Conservation (phyloP, 257 asterid genomes). For the Nicotiana tabacum region DNA sequence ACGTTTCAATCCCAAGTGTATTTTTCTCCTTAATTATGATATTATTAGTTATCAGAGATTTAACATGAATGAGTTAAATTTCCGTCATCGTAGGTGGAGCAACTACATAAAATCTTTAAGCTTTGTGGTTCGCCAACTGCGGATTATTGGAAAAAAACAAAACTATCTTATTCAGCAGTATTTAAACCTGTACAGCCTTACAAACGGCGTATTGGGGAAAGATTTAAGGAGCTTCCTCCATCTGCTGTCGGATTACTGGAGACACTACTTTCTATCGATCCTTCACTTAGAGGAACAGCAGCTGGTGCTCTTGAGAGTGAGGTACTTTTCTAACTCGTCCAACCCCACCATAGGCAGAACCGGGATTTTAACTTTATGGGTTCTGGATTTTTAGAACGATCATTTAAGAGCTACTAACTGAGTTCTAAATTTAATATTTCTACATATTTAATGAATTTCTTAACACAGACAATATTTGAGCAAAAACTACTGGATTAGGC, state of each 20-base stretch:
- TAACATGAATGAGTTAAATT: neutral
- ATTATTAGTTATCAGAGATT: neutral
- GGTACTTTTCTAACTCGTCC: constrained; percentile 21
- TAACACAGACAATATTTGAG: too few relatives aligned
- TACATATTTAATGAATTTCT: too few relatives aligned
- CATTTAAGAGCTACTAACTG: too few relatives aligned
- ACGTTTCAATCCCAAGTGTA: neutral
- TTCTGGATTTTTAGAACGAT: too few relatives aligned
- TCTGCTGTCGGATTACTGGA: constrained; percentile 36
- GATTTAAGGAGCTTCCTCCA: constrained; percentile 40
- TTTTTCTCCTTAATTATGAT: neutral
- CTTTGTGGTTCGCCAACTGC: constrained; percentile 67
- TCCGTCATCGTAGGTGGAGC: constrained; percentile 43
- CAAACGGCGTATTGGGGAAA: constrained; percentile 36
- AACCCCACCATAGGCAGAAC: neutral
- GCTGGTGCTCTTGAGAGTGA: constrained; percentile 45
- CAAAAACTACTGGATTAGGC: too few relatives aligned
- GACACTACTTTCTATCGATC: constrained; percentile 48
- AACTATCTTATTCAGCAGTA: constrained; percentile 39
- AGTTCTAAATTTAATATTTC: too few relatives aligned
- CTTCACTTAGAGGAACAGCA: constrained; percentile 48
- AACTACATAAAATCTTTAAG: constrained; percentile 54
- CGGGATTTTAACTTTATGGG: too few relatives aligned
- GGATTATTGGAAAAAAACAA: constrained; percentile 49
- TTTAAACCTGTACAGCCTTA: constrained; percentile 50